These are phyloP conservation scores for Graphilbum ipis-grandicollis DNA, from an alignment of 2,329 filamentous ascomycete genomes.

Conservation along the genomic window DNA sequence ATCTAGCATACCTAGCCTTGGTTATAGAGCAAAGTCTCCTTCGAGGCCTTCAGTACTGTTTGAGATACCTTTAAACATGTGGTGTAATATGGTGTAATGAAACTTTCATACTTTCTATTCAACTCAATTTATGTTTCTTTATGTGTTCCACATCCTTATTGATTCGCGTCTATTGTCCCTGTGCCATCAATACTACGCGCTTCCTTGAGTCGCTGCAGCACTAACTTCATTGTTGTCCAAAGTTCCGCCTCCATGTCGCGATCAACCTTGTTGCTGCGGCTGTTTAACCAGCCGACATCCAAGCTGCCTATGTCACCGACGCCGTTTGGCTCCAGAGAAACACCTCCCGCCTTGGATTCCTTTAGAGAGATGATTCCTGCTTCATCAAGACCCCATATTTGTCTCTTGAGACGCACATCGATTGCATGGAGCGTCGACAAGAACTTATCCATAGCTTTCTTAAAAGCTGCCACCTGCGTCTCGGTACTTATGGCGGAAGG, in stretches of 20 bases:
- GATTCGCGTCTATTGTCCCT: neutral
- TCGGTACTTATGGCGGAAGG: constrained; percentile 13
- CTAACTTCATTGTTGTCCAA: constrained; percentile 29
- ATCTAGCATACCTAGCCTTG: too few relatives aligned
- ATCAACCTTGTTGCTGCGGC: constrained; percentile 64
- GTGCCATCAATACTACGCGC: neutral
- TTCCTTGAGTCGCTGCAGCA: neutral
- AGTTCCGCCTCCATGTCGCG: constrained; percentile 72
- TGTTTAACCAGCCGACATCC: constrained; percentile 83
- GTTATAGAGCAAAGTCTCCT: too few relatives aligned
- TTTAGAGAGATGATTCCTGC: constrained; percentile 50
- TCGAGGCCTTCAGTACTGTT: too few relatives aligned
- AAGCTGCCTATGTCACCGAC: constrained; percentile 40
- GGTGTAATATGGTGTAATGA: too few relatives aligned
- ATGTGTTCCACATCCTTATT: neutral
- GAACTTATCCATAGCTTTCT: constrained; percentile 46
- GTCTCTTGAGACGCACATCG: constrained; percentile 55
- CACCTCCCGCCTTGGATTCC: constrained; percentile 11
- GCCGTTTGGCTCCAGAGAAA: constrained; percentile 33
- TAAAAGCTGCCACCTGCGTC: constrained; percentile 37
- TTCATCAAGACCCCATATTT: constrained; percentile 68
- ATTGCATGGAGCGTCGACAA: constrained; percentile 57
- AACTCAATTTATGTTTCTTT: neutral
- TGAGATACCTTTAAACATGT: too few relatives aligned
- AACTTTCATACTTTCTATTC: too few relatives aligned